phyloP scores from a whole-genome alignment of 768 basidiomycete species.

The Pisolithus albus region DNA sequence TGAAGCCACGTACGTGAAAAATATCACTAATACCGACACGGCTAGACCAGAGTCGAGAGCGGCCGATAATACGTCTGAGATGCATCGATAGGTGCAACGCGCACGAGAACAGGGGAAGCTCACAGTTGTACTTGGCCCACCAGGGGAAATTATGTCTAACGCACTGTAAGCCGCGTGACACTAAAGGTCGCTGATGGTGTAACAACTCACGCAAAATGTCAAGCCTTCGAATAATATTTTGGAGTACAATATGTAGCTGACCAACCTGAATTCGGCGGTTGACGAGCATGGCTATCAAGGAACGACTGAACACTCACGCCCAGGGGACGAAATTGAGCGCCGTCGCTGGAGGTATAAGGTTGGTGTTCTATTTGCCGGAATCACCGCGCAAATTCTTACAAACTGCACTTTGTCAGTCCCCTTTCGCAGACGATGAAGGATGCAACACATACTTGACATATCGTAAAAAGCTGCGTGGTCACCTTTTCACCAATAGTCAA shows the following conservation, averaged over 20 bases:
- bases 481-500: conserved; percentile 50
- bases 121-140: conserved; percentile 55
- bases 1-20: conserved; percentile 30
- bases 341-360: conserved; percentile 54
- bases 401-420: conserved; percentile 13
- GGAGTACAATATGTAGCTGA: conserved; percentile 64
- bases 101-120: conserved; percentile 14
- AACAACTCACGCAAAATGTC: too few relatives aligned
- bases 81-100: not conserved
- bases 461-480: conserved; percentile 54
- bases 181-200: too few relatives aligned
- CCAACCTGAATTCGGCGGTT: conserved; percentile 25
- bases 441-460: conserved; percentile 52
- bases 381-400: conserved; percentile 6
- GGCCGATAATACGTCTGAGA: conserved; percentile 56
- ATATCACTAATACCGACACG: conserved; percentile 46
- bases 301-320: conserved; percentile 16
- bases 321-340: conserved; percentile 64
- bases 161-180: too few relatives aligned
- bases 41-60: conserved; percentile 69
- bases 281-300: too few relatives aligned
- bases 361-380: not conserved
- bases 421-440: conserved; percentile 9
- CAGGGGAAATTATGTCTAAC: conserved; percentile 46
- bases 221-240: conserved; percentile 52